Evolutionary conservation across 2,329 filamentous ascomycete genomes (phyloP).

Genomic region (Ophiostoma sp.): DNA sequence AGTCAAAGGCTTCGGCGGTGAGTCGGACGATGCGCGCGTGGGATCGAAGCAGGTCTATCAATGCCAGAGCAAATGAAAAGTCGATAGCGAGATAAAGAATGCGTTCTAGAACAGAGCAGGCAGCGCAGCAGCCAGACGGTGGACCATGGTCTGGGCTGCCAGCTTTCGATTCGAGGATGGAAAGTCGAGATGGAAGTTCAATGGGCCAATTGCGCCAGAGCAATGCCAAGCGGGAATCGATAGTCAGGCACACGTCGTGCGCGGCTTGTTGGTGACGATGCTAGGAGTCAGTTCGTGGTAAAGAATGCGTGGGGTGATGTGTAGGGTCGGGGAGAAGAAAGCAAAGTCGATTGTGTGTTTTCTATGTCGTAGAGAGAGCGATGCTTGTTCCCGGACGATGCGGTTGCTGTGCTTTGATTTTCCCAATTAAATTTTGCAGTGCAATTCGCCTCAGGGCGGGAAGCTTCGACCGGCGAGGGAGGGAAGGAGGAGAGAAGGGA

Average conservation of each 20-base stretch:
- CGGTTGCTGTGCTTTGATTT: slow-evolving; percentile 13
- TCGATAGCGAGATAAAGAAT: background rate
- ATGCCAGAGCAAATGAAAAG: background rate
- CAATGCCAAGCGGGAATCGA: background rate
- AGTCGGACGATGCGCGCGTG: background rate
- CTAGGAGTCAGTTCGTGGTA: too few species aligned
- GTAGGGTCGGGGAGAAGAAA: background rate
- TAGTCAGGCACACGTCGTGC: background rate
- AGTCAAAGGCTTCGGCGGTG: background rate
- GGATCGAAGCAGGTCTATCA: background rate
- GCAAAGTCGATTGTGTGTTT: background rate
- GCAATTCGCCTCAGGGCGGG: slow-evolving; percentile 1
- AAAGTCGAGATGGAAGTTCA: background rate
- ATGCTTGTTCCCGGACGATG: slow-evolving; percentile 4
- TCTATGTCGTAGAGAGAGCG: background rate
- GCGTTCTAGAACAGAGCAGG: slow-evolving; percentile 2
- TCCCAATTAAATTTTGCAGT: background rate
- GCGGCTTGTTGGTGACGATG: background rate
- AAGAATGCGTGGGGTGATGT: background rate
- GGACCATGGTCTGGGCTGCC: slow-evolving; percentile 24
- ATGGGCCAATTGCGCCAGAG: background rate
- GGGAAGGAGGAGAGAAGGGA: background rate
- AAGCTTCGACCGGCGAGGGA: background rate
- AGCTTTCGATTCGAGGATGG: background rate
- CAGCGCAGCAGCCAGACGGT: slow-evolving; percentile 23